Evolutionary conservation across 495 filamentous ascomycete species (phyloP), one percentile per base, ranked within the genome.

Genomic region (Xeromyces bisporus): DNA sequence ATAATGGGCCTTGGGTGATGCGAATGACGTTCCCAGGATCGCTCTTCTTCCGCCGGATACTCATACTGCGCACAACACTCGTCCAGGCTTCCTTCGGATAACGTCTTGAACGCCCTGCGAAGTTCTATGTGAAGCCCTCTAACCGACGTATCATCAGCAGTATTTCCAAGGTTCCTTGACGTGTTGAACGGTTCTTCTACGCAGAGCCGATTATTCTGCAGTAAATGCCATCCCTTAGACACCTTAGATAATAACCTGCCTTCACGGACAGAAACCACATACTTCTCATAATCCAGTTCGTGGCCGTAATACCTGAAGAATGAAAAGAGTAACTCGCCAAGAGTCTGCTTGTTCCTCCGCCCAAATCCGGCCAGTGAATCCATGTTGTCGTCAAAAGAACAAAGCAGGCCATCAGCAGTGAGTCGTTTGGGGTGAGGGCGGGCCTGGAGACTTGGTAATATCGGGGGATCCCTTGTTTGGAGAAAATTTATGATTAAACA

Each of bases 401-500:
- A 75, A 18, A 72, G 62, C 16, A 70, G 51, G 2, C 77, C 77
- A 38, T 78, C 68, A 18, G 66, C 55, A 3, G 64, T 62, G 2
- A 66, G 37, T 20, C 57, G 54, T 42, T 71, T 72, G 42, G 77
- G 55, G 38, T 80, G 70, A 5, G 78, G 69, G 9, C 69, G 65
- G 38, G 84, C 74, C 42, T 94, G 91, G 7, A 97, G 67, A 15
- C 80, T 75, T 5, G 89, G 89, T 13, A 97, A 56, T 26, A 97
- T 68, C 0, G 86, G 86, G 26, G 87, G 84, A 36, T 83, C 65
- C 42, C 89, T 72, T 18, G 80, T 78, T 53, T 97, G 89, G 18
- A 97, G 66, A 50, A 96, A 97, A 37, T 85, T 89, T 43, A 97
- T 77, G 39, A 96, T 93, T 70, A 96, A 73, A 59, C 89, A 96